Evolutionary conservation across 2,329 filamentous ascomycete genomes (phyloP), one percentile per base, ranked within the genome.

Genomic region (Scedosporium boydii): DNA sequence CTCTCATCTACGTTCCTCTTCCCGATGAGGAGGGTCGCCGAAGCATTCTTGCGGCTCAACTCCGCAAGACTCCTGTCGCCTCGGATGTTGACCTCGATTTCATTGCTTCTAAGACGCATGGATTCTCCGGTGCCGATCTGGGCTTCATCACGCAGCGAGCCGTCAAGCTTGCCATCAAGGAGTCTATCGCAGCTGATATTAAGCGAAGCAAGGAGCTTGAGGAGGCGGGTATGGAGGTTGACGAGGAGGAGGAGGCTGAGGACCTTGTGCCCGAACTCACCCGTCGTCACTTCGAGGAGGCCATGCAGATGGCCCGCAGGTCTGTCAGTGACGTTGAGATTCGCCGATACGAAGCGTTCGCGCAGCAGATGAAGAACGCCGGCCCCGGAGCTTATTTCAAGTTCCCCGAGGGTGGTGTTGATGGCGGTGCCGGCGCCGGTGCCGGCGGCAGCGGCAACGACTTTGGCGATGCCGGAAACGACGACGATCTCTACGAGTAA

Each of bases 111-210:
- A 96, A 96, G 84, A 99, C 95, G 5, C 92, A 99, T 79, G 95
- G 95, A 66, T 99, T 98, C 86, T 98, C 95, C 63, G 95, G 95
- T 93, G 95, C 95, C 72, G 95, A 99, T 89, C 85, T 99, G 75
- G 95, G 95, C 66, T 99, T 98, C 82, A 93, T 99, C 74, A 97
- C 95, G 26, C 95, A 99, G 82, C 92, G 95, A 76, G 95, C 95
- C 61, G 95, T 96, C 82, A 99, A 99, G 87, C 88, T 98, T 72
- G 95, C 95, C 70, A 99, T 99, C 82, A 99, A 99, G 85, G 88
- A 99, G 81, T 87, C 93, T 34, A 99, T 99, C 70, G 81, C 87
- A 18, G 74, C 83, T 57, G 93, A 98, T 65, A 98, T 99, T 69
- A 90, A 96, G 78, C 90, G 91, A 69, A 82, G 83, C 72, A 96